phyloP scores from a whole-genome alignment of 805 yeast genomes.

The Diddensiella caesifluorescens region DNA sequence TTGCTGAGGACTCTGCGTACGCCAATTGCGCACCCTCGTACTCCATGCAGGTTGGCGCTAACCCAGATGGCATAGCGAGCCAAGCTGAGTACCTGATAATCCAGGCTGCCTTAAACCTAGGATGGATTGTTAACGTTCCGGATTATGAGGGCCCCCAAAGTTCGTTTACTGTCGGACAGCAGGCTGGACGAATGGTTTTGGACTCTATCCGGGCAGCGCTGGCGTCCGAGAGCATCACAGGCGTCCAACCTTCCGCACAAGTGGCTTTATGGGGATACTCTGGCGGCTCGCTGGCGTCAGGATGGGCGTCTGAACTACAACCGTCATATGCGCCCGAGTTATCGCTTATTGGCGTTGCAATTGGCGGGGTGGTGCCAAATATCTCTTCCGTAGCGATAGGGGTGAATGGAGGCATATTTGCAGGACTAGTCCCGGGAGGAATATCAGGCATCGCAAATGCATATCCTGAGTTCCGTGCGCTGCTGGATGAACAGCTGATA shows the following conservation, averaged over 20 bases:
- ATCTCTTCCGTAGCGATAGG: slow-evolving; percentile 12
- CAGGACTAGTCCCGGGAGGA: slow-evolving; percentile 26
- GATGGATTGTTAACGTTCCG: slow-evolving; percentile 16
- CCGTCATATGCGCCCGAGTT: slow-evolving; percentile 28
- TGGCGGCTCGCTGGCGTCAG: slow-evolving; percentile 28
- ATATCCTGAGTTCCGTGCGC: slow-evolving; percentile 18
- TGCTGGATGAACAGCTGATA: slow-evolving; percentile 5
- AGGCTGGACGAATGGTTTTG: slow-evolving; percentile 26
- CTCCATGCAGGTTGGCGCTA: slow-evolving; percentile 14
- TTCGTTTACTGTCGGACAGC: slow-evolving; percentile 20
- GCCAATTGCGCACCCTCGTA: slow-evolving; percentile 26
- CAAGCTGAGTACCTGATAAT: slow-evolving; percentile 9
- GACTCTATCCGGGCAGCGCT: slow-evolving; percentile 29
- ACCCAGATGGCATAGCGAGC: slow-evolving; percentile 3
- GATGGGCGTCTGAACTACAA: slow-evolving; percentile 28
- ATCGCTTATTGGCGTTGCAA: slow-evolving; percentile 24
- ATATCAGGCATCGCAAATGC: slow-evolving; percentile 26
- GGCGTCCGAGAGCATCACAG: slow-evolving; percentile 12
- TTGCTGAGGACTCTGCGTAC: slow-evolving; percentile 23
- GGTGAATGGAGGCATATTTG: slow-evolving; percentile 21
- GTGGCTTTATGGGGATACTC: slow-evolving; percentile 27
- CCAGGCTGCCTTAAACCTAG: slow-evolving; percentile 15
- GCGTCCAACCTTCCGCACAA: slow-evolving; percentile 15
- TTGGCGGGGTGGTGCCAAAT: slow-evolving; percentile 24
- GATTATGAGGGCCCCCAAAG: slow-evolving; percentile 21